Percentiles rank a stretch among this genome's conserved stretches.
Evolutionary conservation across 2,329 filamentous ascomycete genomes (phyloP).

Genomic region (Colletotrichum spaethianum): DNA sequence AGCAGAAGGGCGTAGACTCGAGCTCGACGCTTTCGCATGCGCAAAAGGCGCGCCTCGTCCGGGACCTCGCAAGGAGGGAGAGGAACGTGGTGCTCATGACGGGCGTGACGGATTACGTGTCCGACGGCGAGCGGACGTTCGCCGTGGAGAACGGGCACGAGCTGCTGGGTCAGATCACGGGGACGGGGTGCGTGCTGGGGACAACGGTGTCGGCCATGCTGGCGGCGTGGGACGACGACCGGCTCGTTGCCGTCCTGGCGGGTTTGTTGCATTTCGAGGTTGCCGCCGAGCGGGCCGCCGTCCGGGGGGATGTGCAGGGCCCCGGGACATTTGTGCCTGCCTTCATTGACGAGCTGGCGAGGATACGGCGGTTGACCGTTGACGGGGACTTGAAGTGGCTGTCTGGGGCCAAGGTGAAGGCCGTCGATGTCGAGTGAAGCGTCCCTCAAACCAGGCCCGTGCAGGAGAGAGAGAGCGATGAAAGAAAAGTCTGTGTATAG

Average conservation of each 20-base stretch:
- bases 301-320: conserved; percentile 76
- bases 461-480: background rate
- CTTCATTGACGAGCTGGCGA: conserved; percentile 81
- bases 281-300: conserved; percentile 78
- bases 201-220: conserved; percentile 84
- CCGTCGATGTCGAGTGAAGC: conserved; percentile 48
- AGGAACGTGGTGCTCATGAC: conserved; percentile 86
- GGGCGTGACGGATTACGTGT: conserved; percentile 82
- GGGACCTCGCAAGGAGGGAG: conserved; percentile 76
- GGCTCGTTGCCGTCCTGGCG: conserved; percentile 80
- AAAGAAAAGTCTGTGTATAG: background rate
- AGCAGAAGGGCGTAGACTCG: conserved; percentile 90
- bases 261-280: conserved; percentile 83
- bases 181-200: conserved; percentile 88
- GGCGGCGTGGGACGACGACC: conserved; percentile 73
- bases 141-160: conserved; percentile 83
- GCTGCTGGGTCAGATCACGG: conserved; percentile 79
- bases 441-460: background rate
- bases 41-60: conserved; percentile 73
- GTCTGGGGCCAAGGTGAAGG: conserved; percentile 63
- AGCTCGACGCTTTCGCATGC: conserved; percentile 63
- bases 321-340: conserved; percentile 90
- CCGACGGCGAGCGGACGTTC: conserved; percentile 78
- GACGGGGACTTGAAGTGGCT: conserved; percentile 67
- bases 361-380: conserved; percentile 63